phyloP scores from a whole-genome alignment of 352 stramenopile genomes.

The Globisporangium paddicum region DNA sequence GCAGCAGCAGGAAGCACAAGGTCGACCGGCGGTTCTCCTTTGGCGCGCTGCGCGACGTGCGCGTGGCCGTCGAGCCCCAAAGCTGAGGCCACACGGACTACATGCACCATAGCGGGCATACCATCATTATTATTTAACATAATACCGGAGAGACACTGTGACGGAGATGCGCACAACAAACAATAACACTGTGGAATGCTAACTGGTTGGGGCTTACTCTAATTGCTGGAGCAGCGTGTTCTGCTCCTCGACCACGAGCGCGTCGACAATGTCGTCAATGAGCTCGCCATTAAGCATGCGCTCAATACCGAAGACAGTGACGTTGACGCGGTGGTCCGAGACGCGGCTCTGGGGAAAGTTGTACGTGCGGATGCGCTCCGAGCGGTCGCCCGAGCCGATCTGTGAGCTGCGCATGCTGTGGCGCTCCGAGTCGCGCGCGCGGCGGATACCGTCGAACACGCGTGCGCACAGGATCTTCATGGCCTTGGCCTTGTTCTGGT shows the following conservation, averaged over 20 bases:
- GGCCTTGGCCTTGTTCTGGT: slow-evolving; percentile 98
- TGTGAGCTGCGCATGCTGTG: slow-evolving; percentile 75
- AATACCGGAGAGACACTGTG: neutral
- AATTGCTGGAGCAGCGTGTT: slow-evolving; percentile 72
- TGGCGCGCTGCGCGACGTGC: slow-evolving; percentile 21
- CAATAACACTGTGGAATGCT: neutral
- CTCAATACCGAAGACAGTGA: slow-evolving; percentile 88
- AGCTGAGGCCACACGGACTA: neutral
- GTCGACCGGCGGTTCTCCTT: slow-evolving; percentile 32
- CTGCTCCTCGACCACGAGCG: slow-evolving; percentile 73
- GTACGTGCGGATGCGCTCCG: slow-evolving; percentile 98
- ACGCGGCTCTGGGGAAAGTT: slow-evolving; percentile 97
- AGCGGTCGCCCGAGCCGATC: slow-evolving; percentile 94
- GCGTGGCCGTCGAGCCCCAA: slow-evolving; percentile 14
- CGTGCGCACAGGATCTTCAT: slow-evolving; percentile 96
- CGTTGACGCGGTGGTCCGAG: slow-evolving; percentile 93
- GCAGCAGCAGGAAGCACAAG: slow-evolving; percentile 14
- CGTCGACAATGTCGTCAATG: slow-evolving; percentile 89
- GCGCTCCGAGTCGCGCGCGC: slow-evolving; percentile 46
- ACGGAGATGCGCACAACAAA: neutral
- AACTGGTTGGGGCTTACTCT: slow-evolving; percentile 36
- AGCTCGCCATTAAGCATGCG: slow-evolving; percentile 86
- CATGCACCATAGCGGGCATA: neutral
- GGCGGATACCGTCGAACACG: slow-evolving; percentile 94
- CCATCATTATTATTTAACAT: neutral